A percentile compares a stretch with the other conserved stretches of the same genome.
Conservation (phyloP, 164 flowering plant genomes). For the Kingdonia uniflora region DNA sequence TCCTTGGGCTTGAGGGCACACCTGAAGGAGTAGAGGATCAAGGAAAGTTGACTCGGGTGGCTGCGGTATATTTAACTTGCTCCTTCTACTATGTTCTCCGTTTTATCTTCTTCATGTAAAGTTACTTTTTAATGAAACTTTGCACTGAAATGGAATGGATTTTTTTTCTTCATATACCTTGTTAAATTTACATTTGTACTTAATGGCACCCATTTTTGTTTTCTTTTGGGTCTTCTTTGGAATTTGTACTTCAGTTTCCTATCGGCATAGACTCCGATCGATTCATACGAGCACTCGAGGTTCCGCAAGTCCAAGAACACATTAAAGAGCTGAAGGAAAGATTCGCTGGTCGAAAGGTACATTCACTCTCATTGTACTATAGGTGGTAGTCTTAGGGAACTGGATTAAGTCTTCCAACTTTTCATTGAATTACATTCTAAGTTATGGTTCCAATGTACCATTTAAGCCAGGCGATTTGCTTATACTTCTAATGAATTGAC, state of each 20-base stretch:
- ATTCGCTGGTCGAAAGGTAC: conserved; percentile 76
- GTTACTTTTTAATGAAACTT: neutral
- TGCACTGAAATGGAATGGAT: neutral
- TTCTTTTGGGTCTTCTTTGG: neutral
- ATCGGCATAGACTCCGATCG: conserved; percentile 91
- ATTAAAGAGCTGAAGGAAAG: conserved; percentile 57
- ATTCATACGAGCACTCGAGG: conserved; percentile 67
- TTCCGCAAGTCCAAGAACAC: conserved; percentile 47
- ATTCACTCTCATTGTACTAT: neutral
- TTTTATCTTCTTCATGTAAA: neutral
- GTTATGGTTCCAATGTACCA: too few relatives aligned
- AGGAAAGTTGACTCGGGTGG: conserved; percentile 82
- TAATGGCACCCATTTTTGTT: neutral
- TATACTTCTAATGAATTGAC: too few relatives aligned
- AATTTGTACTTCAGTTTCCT: conserved; percentile 62
- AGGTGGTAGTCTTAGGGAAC: neutral
- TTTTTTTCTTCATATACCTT: neutral
- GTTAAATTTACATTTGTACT: too few relatives aligned
- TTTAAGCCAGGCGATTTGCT: too few relatives aligned
- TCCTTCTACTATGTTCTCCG: conserved; percentile 1
- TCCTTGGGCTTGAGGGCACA: conserved; percentile 93
- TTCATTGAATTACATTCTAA: too few relatives aligned
- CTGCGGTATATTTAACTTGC: conserved; percentile 48
- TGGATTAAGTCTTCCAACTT: too few relatives aligned
- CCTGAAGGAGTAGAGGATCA: conserved; percentile 97